Base-by-base conservation (phyloP, 345 rosid genomes). In the Firmiana major region DNA sequence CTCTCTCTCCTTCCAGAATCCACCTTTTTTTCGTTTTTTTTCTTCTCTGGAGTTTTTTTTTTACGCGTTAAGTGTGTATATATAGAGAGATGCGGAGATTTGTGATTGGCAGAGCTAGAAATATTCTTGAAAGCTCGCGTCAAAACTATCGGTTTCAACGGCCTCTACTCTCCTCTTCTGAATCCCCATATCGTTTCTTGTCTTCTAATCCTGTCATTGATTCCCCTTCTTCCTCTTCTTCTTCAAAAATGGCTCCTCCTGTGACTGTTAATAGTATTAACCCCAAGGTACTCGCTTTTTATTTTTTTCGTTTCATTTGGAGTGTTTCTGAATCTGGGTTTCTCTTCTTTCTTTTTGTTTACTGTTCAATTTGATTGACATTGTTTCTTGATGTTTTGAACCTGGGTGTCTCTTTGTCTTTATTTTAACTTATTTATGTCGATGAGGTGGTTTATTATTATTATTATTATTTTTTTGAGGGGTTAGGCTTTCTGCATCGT, bases 81-180 rank as follows among this genome's bases (percentile, higher is more conserved):
- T 51, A 46, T 34, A 76, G 68, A 75, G 62, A 82, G 77, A 93
- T 89, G 96, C 90, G 93, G 90, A 85, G 86, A 86, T 89, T 87
- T 84, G 93, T 85, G 62, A 49, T 84, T 77, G 85, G 80, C 16
- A 84, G 78, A 73, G 90, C 83, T 24, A 77, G 81, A 78, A 80
- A 59, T 36, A 73, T 86, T 54, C 48, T 81, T 19, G 63, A 74
- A 38, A 79, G 77, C 28, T 73, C 83, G 11, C 69, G 76, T 83
- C 83, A 55, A 65, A 75, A 74, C 59, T 63, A 64, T 40, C 69
- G 68, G 46, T 77, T 80, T 73, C 76, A 7, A 62, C 63, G 36
- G n/a, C 66, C 74, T 62, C 28, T 68, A 13, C 1, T 71, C 53
- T 49, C 77, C 72, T 78, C 78, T 57, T 71, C 77, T 9, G 67